A percentile compares a stretch with the other conserved stretches of the same genome.
These are phyloP conservation scores for Mortierella sp. DNA, from an alignment of 371 early-diverging fungal genomes.

Conservation along the genomic window DNA sequence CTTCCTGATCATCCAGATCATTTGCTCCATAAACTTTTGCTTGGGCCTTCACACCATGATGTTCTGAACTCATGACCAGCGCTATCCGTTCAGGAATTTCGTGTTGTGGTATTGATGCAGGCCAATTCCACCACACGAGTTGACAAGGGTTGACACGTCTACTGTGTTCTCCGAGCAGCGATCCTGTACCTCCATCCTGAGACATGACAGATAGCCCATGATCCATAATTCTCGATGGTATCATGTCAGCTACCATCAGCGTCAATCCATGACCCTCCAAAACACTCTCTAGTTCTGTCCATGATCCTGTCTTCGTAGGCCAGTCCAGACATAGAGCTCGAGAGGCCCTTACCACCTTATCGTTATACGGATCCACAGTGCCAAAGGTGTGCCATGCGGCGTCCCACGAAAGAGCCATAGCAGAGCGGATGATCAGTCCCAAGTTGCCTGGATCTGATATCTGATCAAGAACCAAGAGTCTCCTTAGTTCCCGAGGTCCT, in stretches of 20 bases:
- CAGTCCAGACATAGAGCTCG: constrained; percentile 58
- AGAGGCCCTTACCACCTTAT: constrained; percentile 65
- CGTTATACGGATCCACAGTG: constrained; percentile 65
- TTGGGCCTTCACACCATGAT: constrained; percentile 55
- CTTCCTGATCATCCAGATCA: constrained; percentile 15
- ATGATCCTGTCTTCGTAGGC: constrained; percentile 44
- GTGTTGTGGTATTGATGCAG: constrained; percentile 6
- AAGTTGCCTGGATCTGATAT: constrained; percentile 66
- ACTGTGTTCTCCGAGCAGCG: not conserved
- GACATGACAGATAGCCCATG: constrained; percentile 13
- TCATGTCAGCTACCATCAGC: constrained; percentile 66
- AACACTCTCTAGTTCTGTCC: constrained; percentile 43
- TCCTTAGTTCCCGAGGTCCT: too few relatives aligned
- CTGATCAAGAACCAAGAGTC: constrained; percentile 62
- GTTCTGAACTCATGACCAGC: constrained; percentile 64
- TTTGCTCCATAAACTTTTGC: not conserved
- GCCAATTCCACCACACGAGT: constrained; percentile 54
- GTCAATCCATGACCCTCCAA: constrained; percentile 55
- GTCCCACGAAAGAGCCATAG: constrained; percentile 64
- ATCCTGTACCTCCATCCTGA: not conserved
- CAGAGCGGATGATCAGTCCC: constrained; percentile 65
- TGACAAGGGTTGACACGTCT: constrained; percentile 7
- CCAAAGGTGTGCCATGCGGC: constrained; percentile 58
- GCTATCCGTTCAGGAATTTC: constrained; percentile 58
- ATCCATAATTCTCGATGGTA: too few relatives aligned